phyloP scores from a whole-genome alignment of 306 rosid species.

The Hippophae gyantsensis region DNA sequence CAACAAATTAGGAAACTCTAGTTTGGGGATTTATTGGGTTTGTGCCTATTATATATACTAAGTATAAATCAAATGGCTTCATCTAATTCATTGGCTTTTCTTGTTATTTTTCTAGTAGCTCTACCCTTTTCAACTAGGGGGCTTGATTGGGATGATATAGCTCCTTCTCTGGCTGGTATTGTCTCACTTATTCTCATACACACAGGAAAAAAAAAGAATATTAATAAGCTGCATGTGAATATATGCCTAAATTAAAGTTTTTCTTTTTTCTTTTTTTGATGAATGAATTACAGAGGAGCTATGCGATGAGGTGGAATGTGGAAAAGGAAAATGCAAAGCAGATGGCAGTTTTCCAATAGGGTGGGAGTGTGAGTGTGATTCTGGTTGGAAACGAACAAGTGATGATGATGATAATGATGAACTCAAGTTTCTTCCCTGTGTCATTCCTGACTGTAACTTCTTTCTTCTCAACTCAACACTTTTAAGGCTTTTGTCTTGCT shows the following conservation, averaged over 20 bases:
- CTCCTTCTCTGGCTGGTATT: slow-evolving; percentile 25
- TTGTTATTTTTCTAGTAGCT: slow-evolving; percentile 20
- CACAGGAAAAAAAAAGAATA: background rate
- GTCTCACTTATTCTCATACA: background rate
- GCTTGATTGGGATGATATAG: slow-evolving; percentile 15
- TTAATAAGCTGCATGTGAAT: too few species aligned
- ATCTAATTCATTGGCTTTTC: slow-evolving; percentile 23
- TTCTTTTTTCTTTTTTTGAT: too few species aligned
- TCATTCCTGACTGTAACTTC: slow-evolving; percentile 54
- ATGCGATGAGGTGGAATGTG: slow-evolving; percentile 64
- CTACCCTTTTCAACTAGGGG: slow-evolving; percentile 19
- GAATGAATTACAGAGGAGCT: slow-evolving; percentile 30
- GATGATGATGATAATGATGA: slow-evolving; percentile 25
- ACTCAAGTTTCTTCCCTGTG: slow-evolving; percentile 71
- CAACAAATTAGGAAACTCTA: too few species aligned
- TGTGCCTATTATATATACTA: too few species aligned
- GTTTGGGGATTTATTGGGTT: too few species aligned
- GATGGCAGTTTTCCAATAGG: slow-evolving; percentile 23
- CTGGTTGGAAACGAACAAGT: slow-evolving; percentile 58
- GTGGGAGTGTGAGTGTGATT: slow-evolving; percentile 47
- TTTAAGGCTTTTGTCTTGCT: too few species aligned
- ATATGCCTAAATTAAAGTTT: too few species aligned
- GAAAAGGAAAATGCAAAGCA: slow-evolving; percentile 49
- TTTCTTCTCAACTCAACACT: background rate
- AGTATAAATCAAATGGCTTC: slow-evolving; percentile 18